phyloP scores from a whole-genome alignment of 2,329 filamentous ascomycete genomes.

The Colletotrichum gigasporum region DNA sequence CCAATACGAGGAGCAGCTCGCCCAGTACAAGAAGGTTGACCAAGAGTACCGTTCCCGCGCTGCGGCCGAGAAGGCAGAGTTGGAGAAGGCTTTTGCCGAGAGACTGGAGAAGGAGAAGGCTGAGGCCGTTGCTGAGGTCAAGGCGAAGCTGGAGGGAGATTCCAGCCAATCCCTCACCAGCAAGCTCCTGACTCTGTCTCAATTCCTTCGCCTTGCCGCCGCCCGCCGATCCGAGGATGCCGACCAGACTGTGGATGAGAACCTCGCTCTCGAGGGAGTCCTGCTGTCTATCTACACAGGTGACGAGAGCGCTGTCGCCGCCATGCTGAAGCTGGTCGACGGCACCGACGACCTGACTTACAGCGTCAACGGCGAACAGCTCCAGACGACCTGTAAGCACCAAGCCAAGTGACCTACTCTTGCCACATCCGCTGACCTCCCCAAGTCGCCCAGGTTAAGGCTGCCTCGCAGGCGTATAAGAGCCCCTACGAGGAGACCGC shows the following conservation, averaged over 20 bases:
- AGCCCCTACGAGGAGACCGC: constrained; percentile 45
- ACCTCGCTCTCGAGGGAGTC: constrained; percentile 82
- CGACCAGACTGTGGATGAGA: constrained; percentile 74
- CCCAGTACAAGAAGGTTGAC: constrained; percentile 79
- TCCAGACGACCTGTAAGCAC: constrained; percentile 77
- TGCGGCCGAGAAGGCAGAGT: constrained; percentile 65
- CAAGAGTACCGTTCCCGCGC: constrained; percentile 73
- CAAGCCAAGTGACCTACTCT: too few species aligned
- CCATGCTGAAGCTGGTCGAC: constrained; percentile 81
- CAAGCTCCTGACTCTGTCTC: constrained; percentile 76
- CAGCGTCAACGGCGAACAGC: constrained; percentile 70
- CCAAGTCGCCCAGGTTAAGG: constrained; percentile 68
- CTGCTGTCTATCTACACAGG: constrained; percentile 82
- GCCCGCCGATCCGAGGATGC: constrained; percentile 77
- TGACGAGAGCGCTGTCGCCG: constrained; percentile 76
- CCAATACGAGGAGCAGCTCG: constrained; percentile 78
- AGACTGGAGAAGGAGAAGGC: constrained; percentile 64
- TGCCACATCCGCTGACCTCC: constrained; percentile 34
- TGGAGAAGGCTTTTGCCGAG: constrained; percentile 65
- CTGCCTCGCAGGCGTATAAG: constrained; percentile 62
- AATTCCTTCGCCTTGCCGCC: constrained; percentile 83
- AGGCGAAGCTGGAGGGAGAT: constrained; percentile 63
- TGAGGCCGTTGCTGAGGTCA: constrained; percentile 60
- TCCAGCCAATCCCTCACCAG: constrained; percentile 66
- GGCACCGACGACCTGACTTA: constrained; percentile 73